Base-by-base conservation (phyloP, 805 yeast genomes). In the Spencermartinsiella europaea region DNA sequence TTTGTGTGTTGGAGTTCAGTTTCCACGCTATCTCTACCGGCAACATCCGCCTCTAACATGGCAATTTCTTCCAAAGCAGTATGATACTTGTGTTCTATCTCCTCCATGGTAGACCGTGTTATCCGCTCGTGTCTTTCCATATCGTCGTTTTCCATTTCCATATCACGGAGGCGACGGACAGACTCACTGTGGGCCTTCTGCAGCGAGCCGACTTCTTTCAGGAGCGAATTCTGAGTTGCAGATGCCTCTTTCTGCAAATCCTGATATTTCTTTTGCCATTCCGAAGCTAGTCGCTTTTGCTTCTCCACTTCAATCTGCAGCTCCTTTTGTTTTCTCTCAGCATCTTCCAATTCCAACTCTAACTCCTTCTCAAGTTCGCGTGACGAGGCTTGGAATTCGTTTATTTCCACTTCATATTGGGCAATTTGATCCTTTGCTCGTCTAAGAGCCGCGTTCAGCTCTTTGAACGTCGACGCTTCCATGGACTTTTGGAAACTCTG, bases 331-430 rank as follows among this genome's bases (percentile, higher is more conserved):
- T 51, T 48, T 35, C 48, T 51, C 19, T 69, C 70, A 19, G 66
- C 47, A 20, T 59, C 66, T n/a, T 54, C 66, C 31, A 70, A 56
- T 48, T 74, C 77, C 45, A 63, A 61, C 56, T 73, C 78, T 28
- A 73, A 58, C 44, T 72, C 77, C 34, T 58, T 60, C 53, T 73
- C 77, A 34, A 73, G 59, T 50, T 73, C 78, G 40, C 64, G 60
- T 38, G 74, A 69, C 4, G 75, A 68, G 19, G 56, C 61, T 47
- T 70, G 71, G 47, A 73, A 71, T 51, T 73, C 77, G 17, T 57
- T 61, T 16, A 74, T 55, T 51, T 72, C 76, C 4, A 51, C 52
- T 53, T 70, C 74, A 12, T 73, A 61, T 52, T 68, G 69, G 22
- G 61, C 63, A 16, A 72, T 66, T 40, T 71, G 71, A 31, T 61